Evolutionary conservation across 768 basidiomycete genomes (phyloP).

Genomic region (Amanita muscaria): DNA sequence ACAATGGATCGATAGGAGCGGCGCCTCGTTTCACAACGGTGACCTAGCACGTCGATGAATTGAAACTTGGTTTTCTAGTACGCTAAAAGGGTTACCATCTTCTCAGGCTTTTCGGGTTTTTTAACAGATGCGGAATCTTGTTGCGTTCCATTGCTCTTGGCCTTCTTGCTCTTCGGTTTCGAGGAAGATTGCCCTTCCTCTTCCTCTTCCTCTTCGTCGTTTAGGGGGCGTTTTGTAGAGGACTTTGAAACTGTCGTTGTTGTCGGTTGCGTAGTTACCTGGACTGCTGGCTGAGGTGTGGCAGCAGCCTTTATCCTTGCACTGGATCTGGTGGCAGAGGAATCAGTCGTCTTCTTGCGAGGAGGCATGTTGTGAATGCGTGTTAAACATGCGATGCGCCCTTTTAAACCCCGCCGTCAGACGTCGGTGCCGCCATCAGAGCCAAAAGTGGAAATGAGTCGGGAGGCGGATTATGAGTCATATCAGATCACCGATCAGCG

Average conservation of each 20-base stretch:
- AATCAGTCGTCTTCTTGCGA: constrained; percentile 32
- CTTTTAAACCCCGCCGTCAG: not conserved
- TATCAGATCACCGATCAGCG: not conserved
- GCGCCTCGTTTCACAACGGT: constrained; percentile 43
- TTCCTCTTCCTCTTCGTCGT: constrained; percentile 21
- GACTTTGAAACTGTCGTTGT: constrained; percentile 17
- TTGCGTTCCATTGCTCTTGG: constrained; percentile 9
- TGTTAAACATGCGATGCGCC: not conserved
- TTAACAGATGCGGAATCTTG: not conserved
- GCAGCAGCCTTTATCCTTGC: constrained; percentile 26
- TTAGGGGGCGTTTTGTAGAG: not conserved
- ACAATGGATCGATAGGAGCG: constrained; percentile 45
- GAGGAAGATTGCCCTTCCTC: constrained; percentile 14
- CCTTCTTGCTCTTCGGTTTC: constrained; percentile 12
- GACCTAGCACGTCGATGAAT: too few species aligned
- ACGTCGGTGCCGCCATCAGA: not conserved
- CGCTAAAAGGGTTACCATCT: too few species aligned
- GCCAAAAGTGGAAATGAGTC: too few species aligned
- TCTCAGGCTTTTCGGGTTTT: too few species aligned
- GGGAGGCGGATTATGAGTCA: too few species aligned
- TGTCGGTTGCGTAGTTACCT: too few species aligned
- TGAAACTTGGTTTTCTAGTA: too few species aligned
- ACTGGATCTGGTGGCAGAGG: constrained; percentile 28
- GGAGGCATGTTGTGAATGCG: constrained; percentile 30
- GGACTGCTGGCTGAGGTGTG: constrained; percentile 13